Conservation (phyloP, 1,139 yeast species). For the Hemisphaericaspora lyxosophila region DNA sequence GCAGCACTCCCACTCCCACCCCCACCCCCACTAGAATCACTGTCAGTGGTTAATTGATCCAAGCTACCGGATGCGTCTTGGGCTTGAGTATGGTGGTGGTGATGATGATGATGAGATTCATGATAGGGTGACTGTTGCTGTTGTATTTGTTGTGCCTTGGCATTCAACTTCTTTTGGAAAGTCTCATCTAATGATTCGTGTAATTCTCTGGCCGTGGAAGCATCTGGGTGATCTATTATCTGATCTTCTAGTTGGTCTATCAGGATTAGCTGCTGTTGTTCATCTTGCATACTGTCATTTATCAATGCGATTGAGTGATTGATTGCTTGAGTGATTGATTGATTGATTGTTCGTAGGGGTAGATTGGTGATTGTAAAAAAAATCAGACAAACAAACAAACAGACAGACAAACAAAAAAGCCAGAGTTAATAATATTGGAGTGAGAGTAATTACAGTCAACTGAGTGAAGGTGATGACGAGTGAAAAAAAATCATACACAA, state of each 20-base stretch:
- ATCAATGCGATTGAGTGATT: too few relatives aligned
- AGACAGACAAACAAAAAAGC: too few relatives aligned
- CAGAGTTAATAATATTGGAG: too few relatives aligned
- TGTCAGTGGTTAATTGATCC: background rate
- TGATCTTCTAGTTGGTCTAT: slow-evolving; percentile 48
- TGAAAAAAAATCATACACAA: too few relatives aligned
- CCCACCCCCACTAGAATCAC: too few relatives aligned
- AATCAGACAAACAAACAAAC: too few relatives aligned
- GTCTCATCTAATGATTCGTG: slow-evolving; percentile 42
- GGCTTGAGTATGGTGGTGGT: slow-evolving; percentile 3
- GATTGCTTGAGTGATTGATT: too few relatives aligned
- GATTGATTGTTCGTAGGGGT: too few relatives aligned
- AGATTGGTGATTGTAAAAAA: too few relatives aligned
- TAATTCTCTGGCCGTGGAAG: slow-evolving; percentile 33
- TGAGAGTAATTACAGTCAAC: too few relatives aligned
- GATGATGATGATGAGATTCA: slow-evolving; percentile 1
- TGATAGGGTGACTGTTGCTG: slow-evolving; percentile 5
- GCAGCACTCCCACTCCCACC: too few relatives aligned
- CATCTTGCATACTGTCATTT: slow-evolving; percentile 44
- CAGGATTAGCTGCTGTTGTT: slow-evolving; percentile 27
- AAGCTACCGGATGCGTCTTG: background rate
- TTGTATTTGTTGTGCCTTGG: slow-evolving; percentile 42
- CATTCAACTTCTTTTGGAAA: slow-evolving; percentile 46
- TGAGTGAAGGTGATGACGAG: too few relatives aligned
- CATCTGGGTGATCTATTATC: slow-evolving; percentile 49